Percentiles rank a stretch among this genome's conserved stretches.
Evolutionary conservation across 2,329 filamentous ascomycete species (phyloP).

Genomic region (Tympanopsis confertula): DNA sequence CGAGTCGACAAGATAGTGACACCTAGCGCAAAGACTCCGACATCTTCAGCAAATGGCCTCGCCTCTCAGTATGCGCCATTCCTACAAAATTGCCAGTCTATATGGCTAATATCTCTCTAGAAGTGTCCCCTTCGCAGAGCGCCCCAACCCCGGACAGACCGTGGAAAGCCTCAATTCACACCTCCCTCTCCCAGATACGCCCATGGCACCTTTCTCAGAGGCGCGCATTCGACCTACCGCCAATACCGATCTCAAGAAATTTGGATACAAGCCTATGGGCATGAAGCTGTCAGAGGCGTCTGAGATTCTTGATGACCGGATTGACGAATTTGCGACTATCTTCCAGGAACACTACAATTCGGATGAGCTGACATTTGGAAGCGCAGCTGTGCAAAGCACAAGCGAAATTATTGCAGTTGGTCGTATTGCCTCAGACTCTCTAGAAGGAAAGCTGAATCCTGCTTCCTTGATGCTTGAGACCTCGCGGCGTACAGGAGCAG

Average conservation of each 20-base stretch:
- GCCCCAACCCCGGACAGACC: slow-evolving; percentile 69
- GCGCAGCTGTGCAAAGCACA: slow-evolving; percentile 73
- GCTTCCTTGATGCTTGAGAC: slow-evolving; percentile 82
- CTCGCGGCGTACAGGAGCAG: slow-evolving; percentile 72
- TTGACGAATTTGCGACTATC: slow-evolving; percentile 74
- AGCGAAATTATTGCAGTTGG: slow-evolving; percentile 82
- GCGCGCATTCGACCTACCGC: slow-evolving; percentile 74
- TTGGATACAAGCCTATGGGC: slow-evolving; percentile 80
- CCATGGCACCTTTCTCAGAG: slow-evolving; percentile 61
- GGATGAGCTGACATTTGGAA: slow-evolving; percentile 74
- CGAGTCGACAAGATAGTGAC: neutral
- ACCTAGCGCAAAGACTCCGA: neutral
- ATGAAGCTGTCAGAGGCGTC: slow-evolving; percentile 92
- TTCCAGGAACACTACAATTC: slow-evolving; percentile 65
- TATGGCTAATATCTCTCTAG: slow-evolving; percentile 17
- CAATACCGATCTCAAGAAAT: slow-evolving; percentile 80
- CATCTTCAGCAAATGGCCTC: neutral
- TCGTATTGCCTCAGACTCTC: slow-evolving; percentile 76
- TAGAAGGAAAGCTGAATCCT: slow-evolving; percentile 76
- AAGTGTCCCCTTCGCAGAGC: slow-evolving; percentile 59
- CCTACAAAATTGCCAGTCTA: neutral
- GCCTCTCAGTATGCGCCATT: neutral
- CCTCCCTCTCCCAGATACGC: slow-evolving; percentile 54
- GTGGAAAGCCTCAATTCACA: slow-evolving; percentile 75
- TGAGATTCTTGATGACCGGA: slow-evolving; percentile 86